These are phyloP conservation scores for Lentinula boryana DNA, from an alignment of 768 basidiomycete genomes.

Conservation along the genomic window DNA sequence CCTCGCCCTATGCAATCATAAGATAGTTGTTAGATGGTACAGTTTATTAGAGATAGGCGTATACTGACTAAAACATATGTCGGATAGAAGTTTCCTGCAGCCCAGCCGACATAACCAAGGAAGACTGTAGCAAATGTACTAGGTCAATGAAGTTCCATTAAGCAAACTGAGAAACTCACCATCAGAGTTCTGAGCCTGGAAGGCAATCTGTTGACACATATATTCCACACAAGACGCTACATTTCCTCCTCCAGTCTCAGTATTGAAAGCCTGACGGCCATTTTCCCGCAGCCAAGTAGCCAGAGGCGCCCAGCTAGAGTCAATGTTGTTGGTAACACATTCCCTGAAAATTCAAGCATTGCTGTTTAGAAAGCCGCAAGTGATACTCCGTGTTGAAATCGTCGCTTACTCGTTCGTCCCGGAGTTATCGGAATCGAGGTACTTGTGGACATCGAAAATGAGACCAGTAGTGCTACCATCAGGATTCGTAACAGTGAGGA, in stretches of 20 bases:
- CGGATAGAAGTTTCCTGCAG: conserved; percentile 48
- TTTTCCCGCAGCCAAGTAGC: conserved; percentile 42
- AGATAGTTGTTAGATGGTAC: neutral
- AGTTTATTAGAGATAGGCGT: neutral
- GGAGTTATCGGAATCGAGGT: conserved; percentile 50
- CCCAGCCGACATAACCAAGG: conserved; percentile 53
- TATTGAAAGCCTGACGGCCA: conserved; percentile 49
- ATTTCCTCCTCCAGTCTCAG: conserved; percentile 58
- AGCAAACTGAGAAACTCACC: conserved; percentile 22
- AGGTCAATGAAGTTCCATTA: neutral
- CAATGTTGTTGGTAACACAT: conserved; percentile 52
- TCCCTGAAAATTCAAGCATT: conserved; percentile 14
- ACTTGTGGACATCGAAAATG: conserved; percentile 60
- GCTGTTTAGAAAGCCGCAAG: conserved; percentile 15
- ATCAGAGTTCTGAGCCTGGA: conserved; percentile 41
- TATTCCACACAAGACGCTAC: conserved; percentile 37
- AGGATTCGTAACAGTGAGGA: conserved; percentile 37
- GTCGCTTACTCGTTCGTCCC: conserved; percentile 20
- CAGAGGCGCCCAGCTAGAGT: conserved; percentile 38
- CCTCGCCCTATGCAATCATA: conserved; percentile 16
- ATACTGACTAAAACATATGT: conserved; percentile 27
- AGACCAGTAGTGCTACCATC: conserved; percentile 40
- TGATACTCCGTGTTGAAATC: neutral
- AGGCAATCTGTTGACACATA: conserved; percentile 40
- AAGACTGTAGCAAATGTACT: conserved; percentile 24